phyloP scores from a whole-genome alignment of 73 alveolate species.

The Paramecium tetraurelia region DNA sequence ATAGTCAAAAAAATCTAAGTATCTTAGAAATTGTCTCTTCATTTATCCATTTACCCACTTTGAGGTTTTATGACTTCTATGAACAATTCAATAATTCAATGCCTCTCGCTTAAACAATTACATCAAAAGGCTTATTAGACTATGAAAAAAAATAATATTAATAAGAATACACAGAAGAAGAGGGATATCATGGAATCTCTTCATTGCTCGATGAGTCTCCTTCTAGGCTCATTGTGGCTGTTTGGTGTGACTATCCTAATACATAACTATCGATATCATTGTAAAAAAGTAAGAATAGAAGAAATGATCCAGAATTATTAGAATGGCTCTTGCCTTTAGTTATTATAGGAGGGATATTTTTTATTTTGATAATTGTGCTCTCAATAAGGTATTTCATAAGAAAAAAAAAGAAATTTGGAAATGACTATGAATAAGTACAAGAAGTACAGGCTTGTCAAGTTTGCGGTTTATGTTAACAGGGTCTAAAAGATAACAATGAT shows the following conservation, averaged over 20 bases:
- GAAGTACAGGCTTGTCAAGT: background rate
- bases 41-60: background rate
- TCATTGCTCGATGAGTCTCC: background rate
- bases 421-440: background rate
- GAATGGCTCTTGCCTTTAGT: background rate
- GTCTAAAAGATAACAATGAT: background rate
- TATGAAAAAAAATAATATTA: background rate
- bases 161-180: background rate
- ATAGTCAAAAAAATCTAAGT: background rate
- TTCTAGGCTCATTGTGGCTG: background rate
- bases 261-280: background rate
- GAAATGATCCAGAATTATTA: background rate
- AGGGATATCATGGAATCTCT: background rate
- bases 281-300: background rate
- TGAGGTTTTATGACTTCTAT: background rate
- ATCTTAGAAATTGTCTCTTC: background rate
- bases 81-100: background rate
- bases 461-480: background rate
- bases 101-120: background rate
- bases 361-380: background rate
- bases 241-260: background rate
- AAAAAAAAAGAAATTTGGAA: background rate
- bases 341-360: background rate
- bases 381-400: background rate
- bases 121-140: background rate